A percentile compares a stretch with the other conserved stretches of the same genome.
Conservation (phyloP, 257 asterid genomes). For the Asclepias syriaca region DNA sequence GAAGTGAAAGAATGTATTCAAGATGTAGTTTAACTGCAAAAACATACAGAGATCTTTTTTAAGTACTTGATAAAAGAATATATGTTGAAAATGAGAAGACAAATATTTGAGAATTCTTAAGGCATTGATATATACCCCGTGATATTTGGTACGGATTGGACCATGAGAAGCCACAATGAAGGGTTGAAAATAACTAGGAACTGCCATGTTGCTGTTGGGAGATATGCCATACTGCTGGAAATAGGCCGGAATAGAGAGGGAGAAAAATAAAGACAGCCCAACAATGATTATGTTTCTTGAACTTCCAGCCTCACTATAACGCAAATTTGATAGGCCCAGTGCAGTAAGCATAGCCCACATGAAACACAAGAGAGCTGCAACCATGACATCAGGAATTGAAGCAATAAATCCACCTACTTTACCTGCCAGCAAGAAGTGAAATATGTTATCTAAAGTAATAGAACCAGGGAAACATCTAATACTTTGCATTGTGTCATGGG, state of each 20-base stretch:
- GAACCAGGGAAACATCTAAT: not conserved
- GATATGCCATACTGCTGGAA: conserved; percentile 87
- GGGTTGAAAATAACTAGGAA: conserved; percentile 84
- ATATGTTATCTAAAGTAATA: conserved; percentile 1
- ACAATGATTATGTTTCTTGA: conserved; percentile 93
- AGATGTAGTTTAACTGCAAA: conserved; percentile 71
- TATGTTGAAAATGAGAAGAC: not conserved
- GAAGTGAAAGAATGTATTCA: conserved; percentile 83
- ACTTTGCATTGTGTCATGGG: not conserved
- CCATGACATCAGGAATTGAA: conserved; percentile 89
- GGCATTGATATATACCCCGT: conserved; percentile 82
- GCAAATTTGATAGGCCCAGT: conserved; percentile 80
- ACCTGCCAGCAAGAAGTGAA: conserved; percentile 40
- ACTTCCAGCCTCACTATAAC: conserved; percentile 98
- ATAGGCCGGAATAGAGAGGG: conserved; percentile 84
- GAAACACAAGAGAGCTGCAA: conserved; percentile 92
- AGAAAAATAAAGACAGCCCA: conserved; percentile 80
- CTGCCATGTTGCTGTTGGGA: conserved; percentile 66
- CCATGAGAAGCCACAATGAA: conserved; percentile 89
- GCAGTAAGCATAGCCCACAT: conserved; percentile 99
- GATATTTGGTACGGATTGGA: conserved; percentile 63
- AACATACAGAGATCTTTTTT: not conserved
- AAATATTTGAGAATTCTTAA: too few species aligned
- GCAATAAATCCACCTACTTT: conserved; percentile 97
- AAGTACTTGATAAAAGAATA: not conserved